phyloP scores from a whole-genome alignment of 495 filamentous ascomycete genomes.

The Aspergillus saccharolyticus region DNA sequence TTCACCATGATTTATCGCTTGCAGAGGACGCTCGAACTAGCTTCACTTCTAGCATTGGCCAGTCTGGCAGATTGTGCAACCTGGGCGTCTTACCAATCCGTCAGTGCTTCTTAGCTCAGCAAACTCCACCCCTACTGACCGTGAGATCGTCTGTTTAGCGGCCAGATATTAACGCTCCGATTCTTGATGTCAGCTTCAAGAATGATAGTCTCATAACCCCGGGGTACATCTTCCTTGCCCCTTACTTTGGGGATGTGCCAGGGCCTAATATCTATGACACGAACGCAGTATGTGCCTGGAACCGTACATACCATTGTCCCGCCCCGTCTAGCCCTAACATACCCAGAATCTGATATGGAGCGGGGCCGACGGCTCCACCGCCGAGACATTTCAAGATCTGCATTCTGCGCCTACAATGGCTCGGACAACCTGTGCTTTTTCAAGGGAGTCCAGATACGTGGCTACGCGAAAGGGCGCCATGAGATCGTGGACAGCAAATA shows the following conservation, averaged over 20 bases:
- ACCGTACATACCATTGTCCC: not conserved
- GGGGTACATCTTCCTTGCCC: slow-evolving; percentile 27
- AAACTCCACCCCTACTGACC: not conserved
- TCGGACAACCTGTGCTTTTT: not conserved
- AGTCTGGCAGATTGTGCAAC: not conserved
- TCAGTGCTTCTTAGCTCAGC: not conserved
- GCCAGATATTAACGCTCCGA: not conserved
- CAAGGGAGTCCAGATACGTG: not conserved
- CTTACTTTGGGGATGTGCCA: slow-evolving; percentile 17
- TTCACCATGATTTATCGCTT: not conserved
- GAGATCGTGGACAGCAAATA: not conserved
- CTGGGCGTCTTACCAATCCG: not conserved
- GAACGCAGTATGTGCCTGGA: slow-evolving; percentile 25
- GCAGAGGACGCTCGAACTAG: not conserved
- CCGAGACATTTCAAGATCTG: slow-evolving; percentile 13
- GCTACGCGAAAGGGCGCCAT: not conserved
- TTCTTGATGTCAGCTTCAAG: not conserved
- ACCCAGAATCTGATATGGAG: slow-evolving; percentile 5
- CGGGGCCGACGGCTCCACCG: not conserved
- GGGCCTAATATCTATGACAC: slow-evolving; percentile 38
- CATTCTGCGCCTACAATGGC: not conserved
- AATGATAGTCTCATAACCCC: slow-evolving; percentile 6
- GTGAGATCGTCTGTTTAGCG: not conserved
- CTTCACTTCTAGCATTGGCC: not conserved
- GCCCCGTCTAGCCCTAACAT: not conserved